A percentile compares a stretch with the other conserved stretches of the same genome.
Evolutionary conservation across 1,284 basidiomycete species (phyloP).

Genomic region (Marasmius tenuissimus): DNA sequence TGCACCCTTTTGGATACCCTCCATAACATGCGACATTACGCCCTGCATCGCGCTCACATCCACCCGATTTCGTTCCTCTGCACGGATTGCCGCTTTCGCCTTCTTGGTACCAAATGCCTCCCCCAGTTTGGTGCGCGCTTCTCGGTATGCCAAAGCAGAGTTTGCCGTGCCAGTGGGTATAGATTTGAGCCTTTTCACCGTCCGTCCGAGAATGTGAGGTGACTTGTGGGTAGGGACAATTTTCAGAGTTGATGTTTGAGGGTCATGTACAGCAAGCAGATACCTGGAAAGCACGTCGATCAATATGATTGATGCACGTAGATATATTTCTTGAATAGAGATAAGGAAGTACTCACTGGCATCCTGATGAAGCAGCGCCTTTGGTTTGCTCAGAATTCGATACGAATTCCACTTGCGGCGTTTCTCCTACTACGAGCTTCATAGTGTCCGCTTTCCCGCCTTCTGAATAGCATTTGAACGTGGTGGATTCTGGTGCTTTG

Average conservation of each 20-base stretch:
- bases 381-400: slow-evolving; percentile 70
- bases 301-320: slow-evolving; percentile 7
- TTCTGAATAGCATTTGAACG: slow-evolving; percentile 64
- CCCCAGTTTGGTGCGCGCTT: slow-evolving; percentile 78
- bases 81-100: slow-evolving; percentile 81
- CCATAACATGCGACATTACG: slow-evolving; percentile 76
- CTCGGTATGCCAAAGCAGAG: slow-evolving; percentile 53
- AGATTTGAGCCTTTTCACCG: slow-evolving; percentile 81
- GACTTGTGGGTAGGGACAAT: slow-evolving; percentile 63
- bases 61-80: slow-evolving; percentile 84
- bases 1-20: slow-evolving; percentile 75
- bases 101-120: slow-evolving; percentile 94
- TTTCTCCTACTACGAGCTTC: slow-evolving; percentile 47
- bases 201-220: slow-evolving; percentile 74
- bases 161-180: slow-evolving; percentile 53
- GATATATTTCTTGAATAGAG: slow-evolving; percentile 9
- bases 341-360: slow-evolving; percentile 48
- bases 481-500: slow-evolving; percentile 55
- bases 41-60: slow-evolving; percentile 84
- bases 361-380: slow-evolving; percentile 52
- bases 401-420: slow-evolving; percentile 51
- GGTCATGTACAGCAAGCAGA: slow-evolving; percentile 70
- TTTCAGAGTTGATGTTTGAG: slow-evolving; percentile 64
- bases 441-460: slow-evolving; percentile 31
- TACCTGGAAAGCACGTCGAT: slow-evolving; percentile 42